Evolutionary conservation across 2,329 filamentous ascomycete genomes (phyloP), one percentile per base, ranked within the genome.

Genomic region (Calonectria montana): DNA sequence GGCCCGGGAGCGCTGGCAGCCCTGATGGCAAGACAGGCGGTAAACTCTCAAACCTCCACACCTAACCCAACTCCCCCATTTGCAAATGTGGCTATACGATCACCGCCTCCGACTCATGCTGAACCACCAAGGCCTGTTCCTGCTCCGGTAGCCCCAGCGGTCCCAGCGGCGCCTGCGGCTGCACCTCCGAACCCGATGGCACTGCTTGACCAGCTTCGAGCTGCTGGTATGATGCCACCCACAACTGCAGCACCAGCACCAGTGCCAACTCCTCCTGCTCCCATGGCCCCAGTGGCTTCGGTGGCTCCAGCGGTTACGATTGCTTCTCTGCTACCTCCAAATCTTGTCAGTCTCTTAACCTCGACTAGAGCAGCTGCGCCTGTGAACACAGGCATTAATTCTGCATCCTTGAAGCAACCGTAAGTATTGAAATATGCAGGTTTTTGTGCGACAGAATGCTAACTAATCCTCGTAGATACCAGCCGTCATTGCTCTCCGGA

Each of bases 401-500:
- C 91, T 4, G 87, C 89, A 8, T 93, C 93, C 31, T 87, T 97
- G 50, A 95, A 95, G 72, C 82, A 84, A 84, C 90, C 93, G 91
- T 94, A 87, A 85, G 91, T 85, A 23, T 27, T 12, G 23, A 4
- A 1, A 10, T n/a, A 1, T 13, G 16, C 9, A 9, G 18, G 2
- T 25, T 15, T 13, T 27, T 35, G 4, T 59, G 7, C 12, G 29
- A 50, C 15, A 27, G 18, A 41, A 25, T 47, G 6, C 77, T 80
- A 61, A 80, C 63, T 23, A 35, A 9, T 55, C 53, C 69, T 29
- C 79, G 13, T 12, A 94, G 93, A 78, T 93, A 92, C 74, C 94
- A 94, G 18, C 92, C 93, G 16, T 90, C 95, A 75, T 86, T 98
- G 16, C 87, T 98, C 9, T 87, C 91, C 21, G 88, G 88, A 21